Percentiles rank a stretch among this genome's conserved stretches.
Conservation (phyloP, 306 rosid genomes). For the Acacia crassicarpa region DNA sequence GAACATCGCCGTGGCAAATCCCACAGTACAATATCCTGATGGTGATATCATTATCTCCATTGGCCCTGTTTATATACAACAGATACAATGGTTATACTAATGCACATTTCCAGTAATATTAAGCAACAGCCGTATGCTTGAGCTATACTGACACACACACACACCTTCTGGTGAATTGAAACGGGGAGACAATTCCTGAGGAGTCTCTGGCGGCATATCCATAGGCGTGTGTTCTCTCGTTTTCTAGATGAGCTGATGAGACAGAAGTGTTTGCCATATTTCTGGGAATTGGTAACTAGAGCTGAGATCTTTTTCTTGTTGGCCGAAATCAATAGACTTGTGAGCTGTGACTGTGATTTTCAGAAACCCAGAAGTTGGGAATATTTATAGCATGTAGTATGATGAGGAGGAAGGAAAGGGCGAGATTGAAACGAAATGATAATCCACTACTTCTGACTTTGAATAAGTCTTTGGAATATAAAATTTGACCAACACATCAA, state of each 20-base stretch:
- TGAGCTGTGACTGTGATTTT: no score
- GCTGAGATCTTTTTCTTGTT: no score
- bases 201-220: constrained; percentile 47
- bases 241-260: neutral
- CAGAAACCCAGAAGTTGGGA: no score
- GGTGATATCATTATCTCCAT: neutral
- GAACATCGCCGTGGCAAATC: neutral
- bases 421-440: no score
- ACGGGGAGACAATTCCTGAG: constrained; percentile 42
- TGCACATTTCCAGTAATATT: neutral
- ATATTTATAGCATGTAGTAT: no score
- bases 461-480: no score
- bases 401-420: neutral
- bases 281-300: neutral
- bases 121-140: no score
- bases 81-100: neutral
- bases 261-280: neutral
- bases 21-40: neutral
- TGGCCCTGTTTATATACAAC: neutral
- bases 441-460: no score
- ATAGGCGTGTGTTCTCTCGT: neutral
- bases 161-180: constrained; percentile 41
- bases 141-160: no score
- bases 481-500: neutral
- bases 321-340: no score